Evolutionary conservation across 306 rosid genomes (phyloP).

Genomic region (Albizia julibrissin): DNA sequence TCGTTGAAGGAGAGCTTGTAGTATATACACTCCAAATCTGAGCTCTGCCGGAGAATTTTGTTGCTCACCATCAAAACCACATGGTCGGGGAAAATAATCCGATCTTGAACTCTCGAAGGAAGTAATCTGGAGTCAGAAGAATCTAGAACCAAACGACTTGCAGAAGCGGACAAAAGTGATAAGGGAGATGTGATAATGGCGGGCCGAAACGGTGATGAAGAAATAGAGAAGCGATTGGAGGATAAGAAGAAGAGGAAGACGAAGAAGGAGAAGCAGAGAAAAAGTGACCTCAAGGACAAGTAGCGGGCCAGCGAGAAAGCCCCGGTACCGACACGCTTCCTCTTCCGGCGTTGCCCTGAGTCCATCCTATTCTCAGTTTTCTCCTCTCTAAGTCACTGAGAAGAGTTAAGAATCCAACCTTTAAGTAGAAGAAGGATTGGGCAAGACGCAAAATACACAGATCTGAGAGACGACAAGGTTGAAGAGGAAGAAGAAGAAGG

Average conservation of each 20-base stretch:
- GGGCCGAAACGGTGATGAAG: constrained; percentile 53
- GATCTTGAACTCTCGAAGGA: constrained; percentile 40
- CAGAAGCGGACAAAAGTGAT: constrained; percentile 43
- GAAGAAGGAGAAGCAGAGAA: constrained; percentile 52
- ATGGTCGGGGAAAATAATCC: constrained; percentile 61
- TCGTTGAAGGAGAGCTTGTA: constrained; percentile 19
- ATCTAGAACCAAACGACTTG: constrained; percentile 49
- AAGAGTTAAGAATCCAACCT: background rate
- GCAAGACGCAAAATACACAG: background rate
- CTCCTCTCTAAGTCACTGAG: background rate
- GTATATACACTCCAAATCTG: constrained; percentile 54
- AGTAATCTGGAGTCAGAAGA: constrained; percentile 32
- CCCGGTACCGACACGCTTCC: constrained; percentile 42
- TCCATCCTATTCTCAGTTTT: constrained; percentile 44
- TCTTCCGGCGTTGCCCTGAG: constrained; percentile 56
- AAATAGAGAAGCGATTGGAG: constrained; percentile 42
- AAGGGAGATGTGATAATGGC: constrained; percentile 49
- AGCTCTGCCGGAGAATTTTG: constrained; percentile 14
- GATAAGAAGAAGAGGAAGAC: constrained; percentile 46
- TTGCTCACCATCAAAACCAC: constrained; percentile 42
- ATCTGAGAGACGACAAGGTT: constrained; percentile 10
- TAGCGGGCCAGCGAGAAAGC: constrained; percentile 26
- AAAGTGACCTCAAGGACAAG: constrained; percentile 37
- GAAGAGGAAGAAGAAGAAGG: background rate
- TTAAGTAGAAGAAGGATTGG: background rate